These are phyloP conservation scores for Tephrocybe sp. DNA, from an alignment of 768 basidiomycete species.

Conservation along the genomic window DNA sequence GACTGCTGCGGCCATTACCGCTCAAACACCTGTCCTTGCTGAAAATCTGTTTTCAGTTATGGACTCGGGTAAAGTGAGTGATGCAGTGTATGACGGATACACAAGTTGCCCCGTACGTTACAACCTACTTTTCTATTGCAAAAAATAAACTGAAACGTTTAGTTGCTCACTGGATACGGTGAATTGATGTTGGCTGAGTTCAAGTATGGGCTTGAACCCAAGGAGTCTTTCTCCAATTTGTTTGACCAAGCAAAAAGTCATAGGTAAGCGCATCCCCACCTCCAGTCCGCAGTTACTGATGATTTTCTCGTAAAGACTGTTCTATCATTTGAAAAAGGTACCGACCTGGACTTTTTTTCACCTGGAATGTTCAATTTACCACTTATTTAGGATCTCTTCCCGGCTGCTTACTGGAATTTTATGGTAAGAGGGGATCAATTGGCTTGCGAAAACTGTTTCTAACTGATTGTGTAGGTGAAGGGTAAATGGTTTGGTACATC, in stretches of 20 bases:
- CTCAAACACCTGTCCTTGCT: slow-evolving; percentile 85
- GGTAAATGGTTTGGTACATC: slow-evolving; percentile 44
- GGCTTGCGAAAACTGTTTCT: slow-evolving; percentile 6
- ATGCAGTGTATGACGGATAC: slow-evolving; percentile 83
- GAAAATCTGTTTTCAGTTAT: slow-evolving; percentile 83
- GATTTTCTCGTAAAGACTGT: slow-evolving; percentile 39
- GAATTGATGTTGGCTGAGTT: slow-evolving; percentile 89
- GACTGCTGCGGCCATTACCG: slow-evolving; percentile 92
- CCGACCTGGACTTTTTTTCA: neutral
- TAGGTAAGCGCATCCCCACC: slow-evolving; percentile 49
- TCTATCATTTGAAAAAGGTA: slow-evolving; percentile 89
- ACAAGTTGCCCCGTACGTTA: slow-evolving; percentile 78
- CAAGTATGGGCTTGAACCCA: slow-evolving; percentile 85
- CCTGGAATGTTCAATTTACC: slow-evolving; percentile 7
- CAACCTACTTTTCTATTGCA: slow-evolving; percentile 2
- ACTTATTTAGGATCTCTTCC: slow-evolving; percentile 55
- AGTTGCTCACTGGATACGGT: slow-evolving; percentile 82
- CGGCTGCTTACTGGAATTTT: slow-evolving; percentile 73
- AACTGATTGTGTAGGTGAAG: slow-evolving; percentile 28
- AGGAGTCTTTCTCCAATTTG: slow-evolving; percentile 74
- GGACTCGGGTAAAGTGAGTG: slow-evolving; percentile 65
- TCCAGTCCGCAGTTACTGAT: neutral
- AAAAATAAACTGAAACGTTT: slow-evolving; percentile 5
- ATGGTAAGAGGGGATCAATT: slow-evolving; percentile 44
- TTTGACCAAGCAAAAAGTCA: slow-evolving; percentile 77